These are phyloP conservation scores for Podila minutissima DNA, from an alignment of 192 early-diverging fungal genomes.

Conservation along the genomic window DNA sequence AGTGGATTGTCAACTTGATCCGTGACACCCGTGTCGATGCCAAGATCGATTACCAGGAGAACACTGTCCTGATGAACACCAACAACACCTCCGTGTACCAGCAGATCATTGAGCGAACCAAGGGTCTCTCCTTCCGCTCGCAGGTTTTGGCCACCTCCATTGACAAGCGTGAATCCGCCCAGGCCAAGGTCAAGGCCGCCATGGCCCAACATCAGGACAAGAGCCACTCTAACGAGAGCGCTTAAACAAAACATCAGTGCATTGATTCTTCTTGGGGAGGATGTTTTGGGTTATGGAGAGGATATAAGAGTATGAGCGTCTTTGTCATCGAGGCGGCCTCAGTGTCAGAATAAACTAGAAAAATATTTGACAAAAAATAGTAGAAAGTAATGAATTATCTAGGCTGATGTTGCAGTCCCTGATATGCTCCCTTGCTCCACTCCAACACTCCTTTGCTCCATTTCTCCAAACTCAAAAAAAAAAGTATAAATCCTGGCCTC, in stretches of 20 bases:
- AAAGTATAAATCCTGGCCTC: too few relatives aligned
- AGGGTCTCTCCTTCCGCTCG: slow-evolving; percentile 90
- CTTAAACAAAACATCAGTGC: not conserved
- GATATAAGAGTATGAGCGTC: too few relatives aligned
- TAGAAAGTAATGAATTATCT: too few relatives aligned
- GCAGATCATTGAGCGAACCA: slow-evolving; percentile 96
- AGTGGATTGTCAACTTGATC: slow-evolving; percentile 98
- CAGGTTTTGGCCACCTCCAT: slow-evolving; percentile 88
- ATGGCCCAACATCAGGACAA: slow-evolving; percentile 51
- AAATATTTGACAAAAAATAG: too few relatives aligned
- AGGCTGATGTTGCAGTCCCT: too few relatives aligned
- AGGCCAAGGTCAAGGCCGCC: slow-evolving; percentile 16
- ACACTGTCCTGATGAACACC: slow-evolving; percentile 95
- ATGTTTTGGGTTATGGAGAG: not conserved
- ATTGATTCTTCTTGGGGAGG: not conserved
- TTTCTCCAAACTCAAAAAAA: slow-evolving; percentile 1
- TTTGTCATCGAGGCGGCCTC: too few relatives aligned
- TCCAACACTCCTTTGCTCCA: slow-evolving; percentile 11
- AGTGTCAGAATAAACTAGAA: too few relatives aligned
- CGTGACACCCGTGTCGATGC: slow-evolving; percentile 95
- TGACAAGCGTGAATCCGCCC: slow-evolving; percentile 82
- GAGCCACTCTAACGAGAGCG: slow-evolving; percentile 28
- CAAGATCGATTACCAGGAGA: slow-evolving; percentile 96
- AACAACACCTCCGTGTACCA: slow-evolving; percentile 89
- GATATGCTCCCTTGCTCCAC: too few relatives aligned